These are phyloP conservation scores for Begonia peltatifolia DNA, from an alignment of 306 rosid species.

Conservation along the genomic window DNA sequence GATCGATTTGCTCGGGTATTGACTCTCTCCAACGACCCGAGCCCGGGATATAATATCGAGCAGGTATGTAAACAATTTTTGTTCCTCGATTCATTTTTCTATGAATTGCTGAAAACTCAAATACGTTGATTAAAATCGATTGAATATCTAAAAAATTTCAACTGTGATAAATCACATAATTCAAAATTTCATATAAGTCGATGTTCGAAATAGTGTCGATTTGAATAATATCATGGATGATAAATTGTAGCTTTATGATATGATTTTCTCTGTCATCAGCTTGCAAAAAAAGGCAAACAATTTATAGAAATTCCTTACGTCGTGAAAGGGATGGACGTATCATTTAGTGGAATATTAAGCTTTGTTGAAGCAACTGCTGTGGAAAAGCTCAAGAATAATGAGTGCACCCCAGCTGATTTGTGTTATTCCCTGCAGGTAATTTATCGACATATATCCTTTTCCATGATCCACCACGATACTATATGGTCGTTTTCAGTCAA, in stretches of 20 bases:
- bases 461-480: background rate
- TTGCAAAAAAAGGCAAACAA: constrained; percentile 73
- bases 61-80: constrained; percentile 30
- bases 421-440: constrained; percentile 87
- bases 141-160: too few relatives aligned
- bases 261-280: constrained; percentile 26
- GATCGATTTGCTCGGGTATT: constrained; percentile 84
- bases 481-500: too few relatives aligned
- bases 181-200: too few relatives aligned
- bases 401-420: constrained; percentile 88
- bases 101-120: too few relatives aligned
- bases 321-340: constrained; percentile 95
- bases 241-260: too few relatives aligned
- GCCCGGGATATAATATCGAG: constrained; percentile 87
- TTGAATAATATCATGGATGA: too few relatives aligned
- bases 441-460: background rate
- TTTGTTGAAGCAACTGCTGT: constrained; percentile 75
- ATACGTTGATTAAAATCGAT: too few relatives aligned
- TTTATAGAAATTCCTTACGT: constrained; percentile 79
- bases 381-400: constrained; percentile 59
- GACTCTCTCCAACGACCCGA: constrained; percentile 75
- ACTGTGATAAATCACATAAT: too few relatives aligned
- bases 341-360: constrained; percentile 83
- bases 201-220: too few relatives aligned
- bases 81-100: too few relatives aligned